These are phyloP conservation scores for Betula pendula DNA, from an alignment of 306 rosid species.

Conservation along the genomic window DNA sequence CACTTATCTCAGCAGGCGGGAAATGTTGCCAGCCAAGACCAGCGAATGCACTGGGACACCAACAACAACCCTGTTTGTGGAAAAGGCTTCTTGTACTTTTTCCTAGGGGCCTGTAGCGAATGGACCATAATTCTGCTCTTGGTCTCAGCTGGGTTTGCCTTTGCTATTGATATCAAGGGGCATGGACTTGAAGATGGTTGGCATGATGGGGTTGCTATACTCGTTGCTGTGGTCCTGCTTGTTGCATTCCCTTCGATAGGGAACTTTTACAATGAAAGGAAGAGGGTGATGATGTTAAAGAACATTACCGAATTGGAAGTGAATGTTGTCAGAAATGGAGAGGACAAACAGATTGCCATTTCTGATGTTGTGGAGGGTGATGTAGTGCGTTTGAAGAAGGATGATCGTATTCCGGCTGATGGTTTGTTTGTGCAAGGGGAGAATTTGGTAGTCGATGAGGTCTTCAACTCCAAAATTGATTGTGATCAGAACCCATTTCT, in stretches of 20 bases:
- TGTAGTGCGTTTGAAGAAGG: conserved; percentile 33
- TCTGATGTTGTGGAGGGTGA: conserved; percentile 49
- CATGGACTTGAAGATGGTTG: conserved; percentile 58
- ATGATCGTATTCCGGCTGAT: conserved; percentile 56
- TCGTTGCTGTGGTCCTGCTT: conserved; percentile 36
- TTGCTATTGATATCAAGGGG: conserved; percentile 39
- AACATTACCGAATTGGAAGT: conserved; percentile 27
- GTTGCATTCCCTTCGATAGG: conserved; percentile 35
- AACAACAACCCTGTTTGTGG: not conserved
- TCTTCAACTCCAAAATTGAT: conserved; percentile 22
- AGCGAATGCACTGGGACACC: not conserved
- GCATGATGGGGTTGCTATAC: conserved; percentile 55
- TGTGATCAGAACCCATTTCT: conserved; percentile 47
- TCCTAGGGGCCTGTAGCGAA: conserved; percentile 30
- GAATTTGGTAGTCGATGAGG: conserved; percentile 35
- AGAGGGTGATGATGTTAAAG: conserved; percentile 27
- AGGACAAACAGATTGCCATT: not conserved
- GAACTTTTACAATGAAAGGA: conserved; percentile 30
- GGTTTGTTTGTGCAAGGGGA: conserved; percentile 44
- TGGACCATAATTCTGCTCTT: conserved; percentile 36
- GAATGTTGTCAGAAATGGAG: conserved; percentile 34
- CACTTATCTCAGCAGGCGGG: not conserved
- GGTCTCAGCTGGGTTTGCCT: conserved; percentile 43
- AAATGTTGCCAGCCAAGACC: not conserved
- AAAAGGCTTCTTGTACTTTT: conserved; percentile 27